Evolutionary conservation across 768 basidiomycete genomes (phyloP), one percentile per base, ranked within the genome.

Genomic region (Mycena kentingensis): DNA sequence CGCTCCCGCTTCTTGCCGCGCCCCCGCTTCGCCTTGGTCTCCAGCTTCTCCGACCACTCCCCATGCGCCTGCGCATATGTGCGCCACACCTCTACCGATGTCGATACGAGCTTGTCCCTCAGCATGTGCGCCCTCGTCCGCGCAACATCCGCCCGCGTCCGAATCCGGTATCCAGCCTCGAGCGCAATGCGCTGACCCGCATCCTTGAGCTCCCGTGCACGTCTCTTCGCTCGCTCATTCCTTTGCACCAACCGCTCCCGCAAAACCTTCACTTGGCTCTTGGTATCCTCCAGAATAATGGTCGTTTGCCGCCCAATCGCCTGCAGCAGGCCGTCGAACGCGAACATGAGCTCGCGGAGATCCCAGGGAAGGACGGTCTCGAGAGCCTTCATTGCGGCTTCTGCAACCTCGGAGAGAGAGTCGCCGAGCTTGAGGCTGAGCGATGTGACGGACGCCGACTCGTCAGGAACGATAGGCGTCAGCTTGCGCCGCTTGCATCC

Each of bases 261-360:
- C 10, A 81, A 59, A 8, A 69, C 67, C 39, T 70, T 70, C 5
- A 75, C 77, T 41, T 68, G 80, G 61, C 71, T 78, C 71, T 75
- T 75, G 16, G 80, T 80, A 36, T 78, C 73, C 42, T 74, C 68
- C 34, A 84, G 66, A 46, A 79, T 66, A 21, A 60, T 58, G 29
- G 74, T 66, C 12, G 78, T 79, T 53, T 85, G 82, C 45, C 70
- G 72, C 11, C 73, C 74, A 46, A 86, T 77, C 36, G 76, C 77
- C 27, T 67, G 69, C 53, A 78, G 68, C 29, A 87, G 73, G 1
- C 76, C 80, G 57, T 87, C 85, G 26, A 87, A 71, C 3, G 82
- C 83, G 22, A 79, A 78, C 28, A 80, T 64, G 18, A 87, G 70
- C 56, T 85, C 84, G 19, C 76, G 71, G 45, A 84, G 65, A 51